These are phyloP conservation scores for Gaillardinia entomophila DNA, from an alignment of 805 yeast species.

Conservation along the genomic window DNA sequence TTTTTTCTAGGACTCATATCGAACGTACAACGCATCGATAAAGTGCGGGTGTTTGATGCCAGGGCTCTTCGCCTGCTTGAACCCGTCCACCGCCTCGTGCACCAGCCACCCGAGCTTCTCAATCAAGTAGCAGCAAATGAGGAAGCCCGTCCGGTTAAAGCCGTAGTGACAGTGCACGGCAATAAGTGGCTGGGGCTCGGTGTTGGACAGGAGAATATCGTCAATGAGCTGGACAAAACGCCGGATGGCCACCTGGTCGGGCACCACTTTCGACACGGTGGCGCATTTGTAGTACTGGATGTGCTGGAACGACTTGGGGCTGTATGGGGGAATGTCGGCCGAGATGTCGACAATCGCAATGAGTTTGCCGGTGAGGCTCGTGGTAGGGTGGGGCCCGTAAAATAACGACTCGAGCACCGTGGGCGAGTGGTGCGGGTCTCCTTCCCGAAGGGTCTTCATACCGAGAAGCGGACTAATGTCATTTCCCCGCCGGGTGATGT, in stretches of 20 bases:
- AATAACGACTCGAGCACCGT: constrained; percentile 41
- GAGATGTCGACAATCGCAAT: constrained; percentile 65
- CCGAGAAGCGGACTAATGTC: constrained; percentile 50
- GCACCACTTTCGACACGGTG: constrained; percentile 73
- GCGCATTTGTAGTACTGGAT: constrained; percentile 66
- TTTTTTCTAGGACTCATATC: too few species aligned
- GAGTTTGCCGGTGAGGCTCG: constrained; percentile 26
- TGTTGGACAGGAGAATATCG: constrained; percentile 27
- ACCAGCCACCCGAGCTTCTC: constrained; percentile 57
- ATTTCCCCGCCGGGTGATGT: constrained; percentile 25
- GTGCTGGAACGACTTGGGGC: constrained; percentile 47
- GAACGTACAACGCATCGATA: constrained; percentile 62
- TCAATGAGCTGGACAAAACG: constrained; percentile 51
- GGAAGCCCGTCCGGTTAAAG: constrained; percentile 71
- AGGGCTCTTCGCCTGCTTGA: constrained; percentile 52
- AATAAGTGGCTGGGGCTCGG: constrained; percentile 30
- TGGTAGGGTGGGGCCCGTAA: constrained; percentile 12
- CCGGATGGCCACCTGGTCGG: constrained; percentile 54
- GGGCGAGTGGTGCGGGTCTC: constrained; percentile 60
- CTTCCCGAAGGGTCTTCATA: constrained; percentile 69
- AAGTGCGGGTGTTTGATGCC: constrained; percentile 78
- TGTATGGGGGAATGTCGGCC: constrained; percentile 65
- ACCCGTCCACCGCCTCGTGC: constrained; percentile 57
- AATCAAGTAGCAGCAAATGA: constrained; percentile 63
- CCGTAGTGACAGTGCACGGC: constrained; percentile 82